These are phyloP conservation scores for Trichomonas tenax DNA, from an alignment of 208 protist genomes.

Conservation along the genomic window DNA sequence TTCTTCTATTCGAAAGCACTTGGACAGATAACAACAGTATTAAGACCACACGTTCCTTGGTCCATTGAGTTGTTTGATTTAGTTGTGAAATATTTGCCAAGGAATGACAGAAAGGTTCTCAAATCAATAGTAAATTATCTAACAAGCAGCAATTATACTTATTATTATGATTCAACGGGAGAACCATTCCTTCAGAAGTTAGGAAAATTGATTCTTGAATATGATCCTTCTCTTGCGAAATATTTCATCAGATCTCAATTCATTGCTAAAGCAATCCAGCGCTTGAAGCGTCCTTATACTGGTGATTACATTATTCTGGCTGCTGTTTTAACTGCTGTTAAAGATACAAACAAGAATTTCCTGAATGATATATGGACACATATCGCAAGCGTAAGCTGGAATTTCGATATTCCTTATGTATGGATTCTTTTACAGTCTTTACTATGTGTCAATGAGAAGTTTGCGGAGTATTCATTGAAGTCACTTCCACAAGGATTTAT, in stretches of 20 bases:
- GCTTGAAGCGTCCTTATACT: neutral
- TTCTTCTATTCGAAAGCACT: neutral
- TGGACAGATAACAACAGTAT: neutral
- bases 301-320: neutral
- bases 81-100: neutral
- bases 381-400: neutral
- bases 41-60: neutral
- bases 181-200: neutral
- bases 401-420: neutral
- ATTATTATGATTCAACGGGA: neutral
- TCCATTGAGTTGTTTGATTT: neutral
- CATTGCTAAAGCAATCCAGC: neutral
- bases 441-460: neutral
- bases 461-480: neutral
- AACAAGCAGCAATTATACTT: neutral
- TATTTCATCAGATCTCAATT: neutral
- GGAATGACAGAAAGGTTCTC: neutral
- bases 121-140: neutral
- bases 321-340: neutral
- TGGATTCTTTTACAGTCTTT: neutral
- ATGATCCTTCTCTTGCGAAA: neutral
- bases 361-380: neutral
- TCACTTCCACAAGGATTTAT: neutral
- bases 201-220: neutral
- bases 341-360: neutral